Evolutionary conservation across 2,329 filamentous ascomycete species (phyloP), one percentile per base, ranked within the genome.

Genomic region (Stagonosporopsis chrysanthemi): DNA sequence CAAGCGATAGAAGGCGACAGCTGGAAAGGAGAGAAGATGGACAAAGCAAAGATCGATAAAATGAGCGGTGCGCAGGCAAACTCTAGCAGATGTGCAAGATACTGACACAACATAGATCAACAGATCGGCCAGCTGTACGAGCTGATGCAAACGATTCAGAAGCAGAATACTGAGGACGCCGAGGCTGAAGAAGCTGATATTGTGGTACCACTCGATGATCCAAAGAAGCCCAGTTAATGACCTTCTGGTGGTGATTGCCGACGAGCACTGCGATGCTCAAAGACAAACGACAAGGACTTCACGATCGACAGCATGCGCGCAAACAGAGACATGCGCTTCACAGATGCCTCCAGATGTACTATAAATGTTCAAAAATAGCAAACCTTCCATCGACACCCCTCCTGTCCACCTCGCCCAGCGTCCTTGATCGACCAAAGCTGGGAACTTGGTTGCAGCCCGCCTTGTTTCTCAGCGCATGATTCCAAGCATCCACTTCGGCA

Each of bases 41-140:
- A 98, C 63, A 86, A 86, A 66, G 82, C 80, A 0, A 97, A 97
- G 78, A 81, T 98, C 53, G 88, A 92, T 59, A 97, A 97, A 78
- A 91, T 98, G 92, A 98, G 90, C 75, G 93, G 92, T 96, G 76
- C 67, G 88, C 81, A 17, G 22, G 17, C 4, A 33, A 9, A 19
- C 0, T 11, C 7, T n/a, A 2, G 22, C 14, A 3, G 12, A n/a
- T 8, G 9, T 8, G 29, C 26, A 12, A 3, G 5, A 24, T 39
- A 26, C 60, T 65, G 23, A 64, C 15, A 24, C 23, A 40, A 36
- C 42, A 15, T 61, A 96, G 92, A 98, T 74, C 90, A 98, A 75
- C 95, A 99, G 79, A 82, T 98, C 49, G 91, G 89, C 1, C 95
- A 99, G 77, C 80, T 99, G 66, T 97, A 97, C 73, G 94, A 98